Conservation (phyloP, 148 eudicot genomes). For the Camellia japonica region DNA sequence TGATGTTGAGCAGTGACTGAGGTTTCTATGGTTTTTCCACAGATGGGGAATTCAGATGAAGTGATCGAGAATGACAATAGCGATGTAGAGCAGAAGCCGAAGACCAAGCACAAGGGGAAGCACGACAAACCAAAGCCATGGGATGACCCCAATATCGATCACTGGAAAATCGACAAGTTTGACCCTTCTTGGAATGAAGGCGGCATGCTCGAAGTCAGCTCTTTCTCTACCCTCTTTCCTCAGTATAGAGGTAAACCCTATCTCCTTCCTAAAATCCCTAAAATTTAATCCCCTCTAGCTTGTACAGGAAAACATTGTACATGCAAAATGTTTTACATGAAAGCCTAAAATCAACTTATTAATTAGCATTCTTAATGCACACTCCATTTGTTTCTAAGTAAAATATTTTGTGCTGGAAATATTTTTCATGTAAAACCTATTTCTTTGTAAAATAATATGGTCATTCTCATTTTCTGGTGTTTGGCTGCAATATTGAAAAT, state of each 20-base stretch:
- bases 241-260: slow-evolving; percentile 47
- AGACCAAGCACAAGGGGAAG: slow-evolving; percentile 64
- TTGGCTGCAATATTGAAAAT: no score
- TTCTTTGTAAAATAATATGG: no score
- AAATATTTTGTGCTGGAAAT: no score
- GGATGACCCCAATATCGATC: slow-evolving; percentile 75
- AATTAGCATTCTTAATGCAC: no score
- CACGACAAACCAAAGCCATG: slow-evolving; percentile 92
- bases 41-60: neutral
- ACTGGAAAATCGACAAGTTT: slow-evolving; percentile 85
- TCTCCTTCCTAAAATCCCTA: neutral
- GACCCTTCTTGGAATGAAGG: slow-evolving; percentile 73
- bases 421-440: neutral
- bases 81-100: slow-evolving; percentile 13
- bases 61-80: neutral
- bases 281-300: neutral
- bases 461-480: no score
- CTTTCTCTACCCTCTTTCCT: slow-evolving; percentile 79
- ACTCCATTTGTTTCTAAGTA: no score
- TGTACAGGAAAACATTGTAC: neutral
- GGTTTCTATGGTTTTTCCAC: neutral
- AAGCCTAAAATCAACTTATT: no score
- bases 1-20: no score
- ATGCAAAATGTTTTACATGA: neutral
- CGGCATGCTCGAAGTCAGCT: slow-evolving; percentile 58